Conservation (phyloP, 441 rosid species). For the Gossypium laxum region DNA sequence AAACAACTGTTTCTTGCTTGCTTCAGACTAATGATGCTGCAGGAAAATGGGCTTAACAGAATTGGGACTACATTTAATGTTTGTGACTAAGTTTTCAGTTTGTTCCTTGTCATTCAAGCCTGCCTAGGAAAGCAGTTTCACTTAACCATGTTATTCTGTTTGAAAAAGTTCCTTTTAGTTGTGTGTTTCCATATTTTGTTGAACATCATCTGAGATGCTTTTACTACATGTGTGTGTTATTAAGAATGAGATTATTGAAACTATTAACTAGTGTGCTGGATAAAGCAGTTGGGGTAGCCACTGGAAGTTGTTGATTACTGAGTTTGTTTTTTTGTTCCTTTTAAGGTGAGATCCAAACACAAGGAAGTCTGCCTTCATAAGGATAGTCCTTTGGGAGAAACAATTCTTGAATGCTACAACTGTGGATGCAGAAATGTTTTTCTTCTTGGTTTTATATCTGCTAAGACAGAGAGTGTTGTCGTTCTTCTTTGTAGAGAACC, state of each 20-base stretch:
- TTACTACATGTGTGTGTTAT: background rate
- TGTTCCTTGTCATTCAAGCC: background rate
- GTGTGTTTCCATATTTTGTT: background rate
- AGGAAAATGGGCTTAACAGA: background rate
- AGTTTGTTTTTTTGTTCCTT: constrained; percentile 10
- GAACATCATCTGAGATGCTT: background rate
- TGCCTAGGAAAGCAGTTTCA: background rate
- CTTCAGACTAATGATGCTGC: background rate
- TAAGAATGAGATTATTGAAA: background rate
- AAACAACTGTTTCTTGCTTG: background rate
- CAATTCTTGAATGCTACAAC: constrained; percentile 95
- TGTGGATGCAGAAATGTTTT: constrained; percentile 96
- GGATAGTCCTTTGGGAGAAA: constrained; percentile 97
- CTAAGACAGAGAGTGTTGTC: constrained; percentile 95
- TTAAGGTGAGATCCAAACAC: constrained; percentile 92
- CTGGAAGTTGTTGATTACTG: background rate
- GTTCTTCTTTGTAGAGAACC: constrained; percentile 98
- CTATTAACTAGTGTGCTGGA: background rate
- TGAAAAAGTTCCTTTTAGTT: background rate
- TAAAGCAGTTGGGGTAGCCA: background rate
- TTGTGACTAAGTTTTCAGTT: background rate
- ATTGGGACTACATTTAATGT: background rate
- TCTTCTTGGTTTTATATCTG: constrained; percentile 95
- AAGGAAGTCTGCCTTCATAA: constrained; percentile 98
- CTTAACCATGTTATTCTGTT: background rate